Evolutionary conservation across 164 flowering plant genomes (phyloP).

Genomic region (Amborella trichopoda): DNA sequence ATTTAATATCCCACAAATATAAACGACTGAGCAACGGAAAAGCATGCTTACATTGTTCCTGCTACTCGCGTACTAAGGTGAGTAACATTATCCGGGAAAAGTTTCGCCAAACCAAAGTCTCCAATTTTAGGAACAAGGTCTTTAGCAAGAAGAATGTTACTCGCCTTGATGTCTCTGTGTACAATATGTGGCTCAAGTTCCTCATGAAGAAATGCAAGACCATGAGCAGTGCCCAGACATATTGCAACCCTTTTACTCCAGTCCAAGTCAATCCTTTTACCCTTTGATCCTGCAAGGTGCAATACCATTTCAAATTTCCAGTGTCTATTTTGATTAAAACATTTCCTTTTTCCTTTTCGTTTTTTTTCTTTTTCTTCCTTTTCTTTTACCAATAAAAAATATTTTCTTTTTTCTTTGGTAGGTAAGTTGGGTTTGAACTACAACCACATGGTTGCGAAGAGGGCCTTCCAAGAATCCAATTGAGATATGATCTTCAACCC

Average conservation of each 20-base stretch:
- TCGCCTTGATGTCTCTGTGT: conserved; percentile 84
- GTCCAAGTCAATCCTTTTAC: conserved; percentile 26
- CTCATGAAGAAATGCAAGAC: conserved; percentile 81
- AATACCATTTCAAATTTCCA: too few relatives aligned
- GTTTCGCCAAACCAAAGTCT: conserved; percentile 87
- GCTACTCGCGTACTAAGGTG: conserved; percentile 86
- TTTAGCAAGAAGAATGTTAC: conserved; percentile 72
- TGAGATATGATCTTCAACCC: too few relatives aligned
- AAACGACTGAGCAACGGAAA: too few relatives aligned
- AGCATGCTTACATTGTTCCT: conserved; percentile 70
- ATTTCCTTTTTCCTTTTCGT: too few relatives aligned
- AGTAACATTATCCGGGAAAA: conserved; percentile 78
- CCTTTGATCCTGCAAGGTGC: conserved; percentile 38
- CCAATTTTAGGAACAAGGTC: conserved; percentile 68
- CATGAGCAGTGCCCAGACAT: conserved; percentile 61
- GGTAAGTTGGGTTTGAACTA: too few relatives aligned
- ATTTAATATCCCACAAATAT: too few relatives aligned
- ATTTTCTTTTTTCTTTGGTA: too few relatives aligned
- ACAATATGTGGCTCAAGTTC: conserved; percentile 59
- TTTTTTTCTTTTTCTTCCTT: too few relatives aligned
- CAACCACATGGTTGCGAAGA: too few relatives aligned
- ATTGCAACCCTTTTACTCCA: conserved; percentile 66
- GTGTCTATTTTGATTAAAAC: too few relatives aligned
- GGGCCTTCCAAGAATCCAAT: too few relatives aligned
- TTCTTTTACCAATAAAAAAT: too few relatives aligned